Conservation (phyloP, 1,284 basidiomycete genomes). For the Boletus semigastroideus region DNA sequence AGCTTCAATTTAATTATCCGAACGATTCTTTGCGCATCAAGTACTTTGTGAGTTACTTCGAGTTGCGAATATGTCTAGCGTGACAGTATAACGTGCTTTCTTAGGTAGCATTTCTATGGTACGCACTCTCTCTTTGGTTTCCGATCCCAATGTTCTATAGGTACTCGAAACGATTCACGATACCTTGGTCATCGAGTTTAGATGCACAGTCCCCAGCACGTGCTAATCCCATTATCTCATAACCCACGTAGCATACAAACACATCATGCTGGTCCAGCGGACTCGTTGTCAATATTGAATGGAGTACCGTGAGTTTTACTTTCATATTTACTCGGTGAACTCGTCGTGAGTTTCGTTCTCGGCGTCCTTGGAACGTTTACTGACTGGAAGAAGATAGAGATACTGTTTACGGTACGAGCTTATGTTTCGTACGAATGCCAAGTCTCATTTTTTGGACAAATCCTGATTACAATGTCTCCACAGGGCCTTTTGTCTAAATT, state of each 20-base stretch:
- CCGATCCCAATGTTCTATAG: background rate
- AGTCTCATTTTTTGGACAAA: conserved; percentile 3
- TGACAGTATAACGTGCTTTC: background rate
- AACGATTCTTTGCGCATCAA: conserved; percentile 3
- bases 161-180: conserved; percentile 3
- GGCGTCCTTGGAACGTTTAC: background rate
- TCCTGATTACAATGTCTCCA: background rate
- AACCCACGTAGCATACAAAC: conserved; percentile 12
- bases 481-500: conserved; percentile 12
- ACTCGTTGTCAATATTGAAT: background rate
- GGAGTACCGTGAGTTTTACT: conserved; percentile 1
- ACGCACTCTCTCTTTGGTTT: background rate
- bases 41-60: conserved; percentile 12
- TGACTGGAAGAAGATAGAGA: conserved; percentile 7
- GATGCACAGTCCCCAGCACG: no score
- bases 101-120: conserved; percentile 15
- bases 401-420: background rate
- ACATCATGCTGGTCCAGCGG: conserved; percentile 1
- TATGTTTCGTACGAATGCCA: background rate
- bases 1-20: conserved; percentile 4
- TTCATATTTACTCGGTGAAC: conserved; percentile 5
- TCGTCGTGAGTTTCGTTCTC: conserved; percentile 8
- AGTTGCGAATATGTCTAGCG: accelerated
- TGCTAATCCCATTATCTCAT: background rate
- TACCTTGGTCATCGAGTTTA: conserved; percentile 1